phyloP scores from a whole-genome alignment of 2,329 filamentous ascomycete genomes.

The Massarina eburnea region DNA sequence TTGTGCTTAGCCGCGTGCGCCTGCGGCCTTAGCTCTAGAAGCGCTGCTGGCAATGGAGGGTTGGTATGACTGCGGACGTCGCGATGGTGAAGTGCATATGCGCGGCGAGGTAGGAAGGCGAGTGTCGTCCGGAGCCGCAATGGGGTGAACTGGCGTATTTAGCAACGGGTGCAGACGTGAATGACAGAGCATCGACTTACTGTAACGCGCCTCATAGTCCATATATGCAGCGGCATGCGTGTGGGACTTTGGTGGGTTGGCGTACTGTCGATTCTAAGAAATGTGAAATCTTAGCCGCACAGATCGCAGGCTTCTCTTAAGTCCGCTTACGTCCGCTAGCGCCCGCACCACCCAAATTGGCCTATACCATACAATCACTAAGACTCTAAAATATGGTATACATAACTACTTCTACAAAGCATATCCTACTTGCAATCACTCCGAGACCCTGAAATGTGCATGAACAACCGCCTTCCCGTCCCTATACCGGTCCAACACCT shows the following conservation, averaged over 20 bases:
- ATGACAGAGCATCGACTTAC: neutral
- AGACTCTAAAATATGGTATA: too few species aligned
- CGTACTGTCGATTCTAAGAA: too few species aligned
- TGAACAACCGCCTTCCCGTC: constrained; percentile 32
- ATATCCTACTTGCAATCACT: too few species aligned
- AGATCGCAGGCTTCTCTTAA: too few species aligned
- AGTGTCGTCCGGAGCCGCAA: neutral
- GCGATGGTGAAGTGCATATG: neutral
- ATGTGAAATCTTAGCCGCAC: too few species aligned
- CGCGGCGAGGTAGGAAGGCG: neutral
- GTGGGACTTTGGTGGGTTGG: too few species aligned
- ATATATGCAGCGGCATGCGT: neutral
- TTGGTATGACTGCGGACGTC: neutral
- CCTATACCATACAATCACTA: too few species aligned
- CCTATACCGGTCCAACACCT: constrained; percentile 43
- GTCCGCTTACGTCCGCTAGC: too few species aligned
- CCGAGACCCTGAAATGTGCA: constrained; percentile 11
- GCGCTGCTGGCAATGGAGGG: neutral
- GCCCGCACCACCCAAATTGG: too few species aligned
- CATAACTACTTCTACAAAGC: too few species aligned
- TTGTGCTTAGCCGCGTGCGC: neutral
- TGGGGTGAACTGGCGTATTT: neutral
- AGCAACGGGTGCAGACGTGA: neutral
- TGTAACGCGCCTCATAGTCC: neutral
- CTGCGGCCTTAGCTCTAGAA: neutral